These are phyloP conservation scores for Ceratocystis harringtonii DNA, from an alignment of 2,329 filamentous ascomycete species.

Conservation along the genomic window DNA sequence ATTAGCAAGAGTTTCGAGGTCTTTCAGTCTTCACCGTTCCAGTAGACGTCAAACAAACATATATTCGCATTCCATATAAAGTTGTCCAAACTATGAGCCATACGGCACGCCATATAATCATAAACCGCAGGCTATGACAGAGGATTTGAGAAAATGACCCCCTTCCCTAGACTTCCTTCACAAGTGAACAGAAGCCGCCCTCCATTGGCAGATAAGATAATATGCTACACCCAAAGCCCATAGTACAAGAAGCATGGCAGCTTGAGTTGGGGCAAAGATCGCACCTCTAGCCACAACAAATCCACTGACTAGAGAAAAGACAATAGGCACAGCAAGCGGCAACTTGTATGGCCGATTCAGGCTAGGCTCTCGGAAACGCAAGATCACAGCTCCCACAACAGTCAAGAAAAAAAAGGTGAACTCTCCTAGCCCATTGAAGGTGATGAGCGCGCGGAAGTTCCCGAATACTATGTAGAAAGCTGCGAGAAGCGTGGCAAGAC, in stretches of 20 bases:
- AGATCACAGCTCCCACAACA: slow-evolving; percentile 41
- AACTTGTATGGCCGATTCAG: slow-evolving; percentile 43
- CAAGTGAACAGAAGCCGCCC: not conserved
- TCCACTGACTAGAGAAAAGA: slow-evolving; percentile 43
- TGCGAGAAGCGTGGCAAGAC: slow-evolving; percentile 35
- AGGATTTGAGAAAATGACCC: not conserved
- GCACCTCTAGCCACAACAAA: slow-evolving; percentile 45
- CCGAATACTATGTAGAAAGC: slow-evolving; percentile 45
- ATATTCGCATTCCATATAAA: no score
- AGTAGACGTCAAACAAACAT: not conserved
- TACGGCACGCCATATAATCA: no score
- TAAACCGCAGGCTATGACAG: not conserved
- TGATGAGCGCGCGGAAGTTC: slow-evolving; percentile 45
- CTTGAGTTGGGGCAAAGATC: slow-evolving; percentile 41
- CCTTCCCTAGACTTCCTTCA: not conserved
- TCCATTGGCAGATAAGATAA: slow-evolving; percentile 27
- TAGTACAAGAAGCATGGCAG: slow-evolving; percentile 35
- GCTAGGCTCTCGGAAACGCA: slow-evolving; percentile 41
- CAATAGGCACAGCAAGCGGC: slow-evolving; percentile 32
- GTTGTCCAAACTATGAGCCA: no score
- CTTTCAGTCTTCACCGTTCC: not conserved
- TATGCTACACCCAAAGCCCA: slow-evolving; percentile 31
- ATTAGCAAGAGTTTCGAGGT: not conserved
- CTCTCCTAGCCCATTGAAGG: slow-evolving; percentile 44
- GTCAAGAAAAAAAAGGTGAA: slow-evolving; percentile 52